A percentile compares a stretch with the other conserved stretches of the same genome.
Conservation (phyloP, 2,329 filamentous ascomycete species). For the Neopestalotiopsis sp. region DNA sequence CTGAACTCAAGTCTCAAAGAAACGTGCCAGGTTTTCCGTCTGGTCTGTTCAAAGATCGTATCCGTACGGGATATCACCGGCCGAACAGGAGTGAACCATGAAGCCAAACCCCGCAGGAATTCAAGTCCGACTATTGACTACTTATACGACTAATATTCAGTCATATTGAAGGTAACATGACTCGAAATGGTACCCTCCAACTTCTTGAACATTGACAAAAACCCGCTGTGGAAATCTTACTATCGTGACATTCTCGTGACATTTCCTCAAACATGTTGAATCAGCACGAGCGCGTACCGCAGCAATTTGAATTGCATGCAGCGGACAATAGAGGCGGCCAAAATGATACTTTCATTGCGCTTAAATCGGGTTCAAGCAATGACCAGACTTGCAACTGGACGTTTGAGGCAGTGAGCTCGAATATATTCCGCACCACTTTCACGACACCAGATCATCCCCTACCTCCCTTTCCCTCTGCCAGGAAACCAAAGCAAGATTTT, state of each 20-base stretch:
- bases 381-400: conserved; percentile 59
- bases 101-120: background rate
- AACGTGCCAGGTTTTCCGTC: background rate
- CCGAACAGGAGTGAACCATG: background rate
- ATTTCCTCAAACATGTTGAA: conserved; percentile 23
- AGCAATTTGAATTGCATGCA: conserved; percentile 30
- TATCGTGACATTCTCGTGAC: background rate
- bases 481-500: conserved; percentile 46
- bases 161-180: too few species aligned
- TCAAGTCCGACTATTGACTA: background rate
- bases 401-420: conserved; percentile 66
- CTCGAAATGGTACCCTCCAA: too few species aligned
- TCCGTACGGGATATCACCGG: background rate
- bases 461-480: conserved; percentile 68
- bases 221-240: background rate
- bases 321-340: background rate
- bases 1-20: background rate
- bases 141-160: background rate
- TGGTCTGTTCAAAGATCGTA: background rate
- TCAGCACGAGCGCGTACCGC: conserved; percentile 31
- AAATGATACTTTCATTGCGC: conserved; percentile 38
- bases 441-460: conserved; percentile 65
- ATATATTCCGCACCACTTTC: conserved; percentile 73
- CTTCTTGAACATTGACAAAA: too few species aligned
- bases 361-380: conserved; percentile 43